Base-by-base conservation (phyloP, 805 yeast genomes). In the Myxozyma geophila region DNA sequence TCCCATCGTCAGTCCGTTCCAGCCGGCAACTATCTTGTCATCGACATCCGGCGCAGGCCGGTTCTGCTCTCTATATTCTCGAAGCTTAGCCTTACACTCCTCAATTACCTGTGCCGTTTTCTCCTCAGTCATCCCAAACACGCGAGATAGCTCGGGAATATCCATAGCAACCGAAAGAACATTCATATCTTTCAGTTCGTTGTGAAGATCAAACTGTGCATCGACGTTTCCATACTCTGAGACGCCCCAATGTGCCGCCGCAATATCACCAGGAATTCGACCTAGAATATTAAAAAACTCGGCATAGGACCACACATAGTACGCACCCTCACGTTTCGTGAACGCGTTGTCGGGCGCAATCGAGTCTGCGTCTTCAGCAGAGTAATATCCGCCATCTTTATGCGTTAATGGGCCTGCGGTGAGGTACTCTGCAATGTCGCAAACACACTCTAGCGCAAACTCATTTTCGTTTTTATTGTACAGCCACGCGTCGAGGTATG, bases 1-100 rank as follows among this genome's bases (percentile, higher is more conserved):
- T 2, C 79, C 74, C 21, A 78, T 72, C 4, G 78, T 77, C 6
- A 72, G 69, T 1, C 78, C 79, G 59, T 76, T 76, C 79, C 79
- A 76, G 15, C 74, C 63, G 12, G 76, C 71, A 17, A 76, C 72
- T 21, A 75, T 67, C 67, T 76, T 75, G n/a, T 64, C 66, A 9
- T 74, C 75, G 4, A 81, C 72, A n/a, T 70, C 67, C 1, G 77
- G 75, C 6, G 73, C 67, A 19, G 73, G 55, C 9, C 71, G 62
- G 36, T 68, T 62, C 10, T 40, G 54, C 6, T 59, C 67, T 12
- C 77, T 70, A 67, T 70, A 69, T 47, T 64, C 54, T 4, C 46
- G 63, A 41, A 75, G 71, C 50, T 67, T 71, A 7, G 7, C 17
- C 17, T 71, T 55, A 8, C 80, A 58, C 8, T 62, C 48, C 0